Evolutionary conservation across 805 yeast species (phyloP).

Genomic region (Wickerhamomyces chaumierensis): DNA sequence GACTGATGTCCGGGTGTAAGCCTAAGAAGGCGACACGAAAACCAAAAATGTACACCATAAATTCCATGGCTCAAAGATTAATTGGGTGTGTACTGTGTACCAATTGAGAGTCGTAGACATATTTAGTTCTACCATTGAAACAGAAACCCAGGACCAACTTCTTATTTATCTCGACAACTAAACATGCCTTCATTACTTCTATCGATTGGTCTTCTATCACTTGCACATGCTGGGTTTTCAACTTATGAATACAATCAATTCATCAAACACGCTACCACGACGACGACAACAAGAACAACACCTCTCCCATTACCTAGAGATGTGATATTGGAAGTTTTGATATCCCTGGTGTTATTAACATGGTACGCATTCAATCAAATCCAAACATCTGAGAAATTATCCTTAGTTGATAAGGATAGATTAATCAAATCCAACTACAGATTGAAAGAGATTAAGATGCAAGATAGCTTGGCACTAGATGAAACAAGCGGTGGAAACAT

Average conservation of each 20-base stretch:
- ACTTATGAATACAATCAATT: slow-evolving; percentile 38
- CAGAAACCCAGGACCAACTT: background rate
- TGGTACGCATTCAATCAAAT: slow-evolving; percentile 16
- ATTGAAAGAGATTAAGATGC: slow-evolving; percentile 37
- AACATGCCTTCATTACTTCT: slow-evolving; percentile 5
- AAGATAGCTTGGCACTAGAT: slow-evolving; percentile 33
- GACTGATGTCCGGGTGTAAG: no score
- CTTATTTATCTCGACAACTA: no score
- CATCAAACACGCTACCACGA: slow-evolving; percentile 15
- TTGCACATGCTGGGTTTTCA: slow-evolving; percentile 42
- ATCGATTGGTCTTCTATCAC: slow-evolving; percentile 4
- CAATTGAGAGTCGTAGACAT: no score
- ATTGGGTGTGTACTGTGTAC: no score
- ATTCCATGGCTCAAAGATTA: no score
- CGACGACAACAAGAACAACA: no score
- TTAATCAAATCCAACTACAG: slow-evolving; percentile 20
- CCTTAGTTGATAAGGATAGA: slow-evolving; percentile 18
- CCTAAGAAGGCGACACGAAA: no score
- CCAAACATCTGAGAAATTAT: slow-evolving; percentile 14
- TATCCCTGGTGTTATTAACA: slow-evolving; percentile 32
- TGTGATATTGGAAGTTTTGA: slow-evolving; percentile 36
- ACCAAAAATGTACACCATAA: no score
- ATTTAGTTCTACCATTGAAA: background rate
- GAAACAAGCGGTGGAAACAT: slow-evolving; percentile 38
- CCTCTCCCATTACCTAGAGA: slow-evolving; percentile 28